Percentiles rank a stretch among this genome's conserved stretches.
Conservation (phyloP, 2,329 filamentous ascomycete species). For the Neurospora sp. region DNA sequence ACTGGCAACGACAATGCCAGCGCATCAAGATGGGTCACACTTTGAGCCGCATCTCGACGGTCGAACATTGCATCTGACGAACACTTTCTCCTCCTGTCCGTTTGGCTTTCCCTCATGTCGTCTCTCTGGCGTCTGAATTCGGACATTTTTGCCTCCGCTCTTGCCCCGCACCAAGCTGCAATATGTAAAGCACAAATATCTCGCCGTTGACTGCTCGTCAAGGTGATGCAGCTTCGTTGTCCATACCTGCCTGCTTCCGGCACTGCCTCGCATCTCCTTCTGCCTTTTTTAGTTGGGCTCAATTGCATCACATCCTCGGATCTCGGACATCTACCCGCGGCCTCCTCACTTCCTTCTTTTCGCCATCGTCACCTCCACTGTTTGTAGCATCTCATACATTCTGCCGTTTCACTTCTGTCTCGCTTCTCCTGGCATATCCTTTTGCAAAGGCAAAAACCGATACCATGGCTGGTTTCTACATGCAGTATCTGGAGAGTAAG, state of each 20-base stretch:
- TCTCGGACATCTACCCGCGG: constrained; percentile 24
- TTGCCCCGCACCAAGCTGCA: constrained; percentile 45
- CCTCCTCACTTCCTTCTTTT: constrained; percentile 16
- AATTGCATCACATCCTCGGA: constrained; percentile 37
- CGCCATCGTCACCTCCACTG: constrained; percentile 2
- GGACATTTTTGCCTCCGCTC: constrained; percentile 30
- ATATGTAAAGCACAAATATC: constrained; percentile 53
- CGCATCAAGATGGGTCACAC: constrained; percentile 76
- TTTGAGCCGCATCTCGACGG: constrained; percentile 52
- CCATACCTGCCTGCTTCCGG: constrained; percentile 34
- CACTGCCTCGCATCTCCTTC: background rate
- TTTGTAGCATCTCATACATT: background rate
- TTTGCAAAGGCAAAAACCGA: constrained; percentile 16
- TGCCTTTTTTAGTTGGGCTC: constrained; percentile 42
- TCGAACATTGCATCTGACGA: constrained; percentile 45
- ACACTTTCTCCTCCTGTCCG: constrained; percentile 33
- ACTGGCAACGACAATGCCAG: constrained; percentile 83
- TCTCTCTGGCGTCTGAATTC: constrained; percentile 28
- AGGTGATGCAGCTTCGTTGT: constrained; percentile 8
- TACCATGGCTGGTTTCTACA: constrained; percentile 57
- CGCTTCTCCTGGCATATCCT: constrained; percentile 4
- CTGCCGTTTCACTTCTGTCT: constrained; percentile 12
- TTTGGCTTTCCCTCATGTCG: constrained; percentile 27
- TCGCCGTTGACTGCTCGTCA: constrained; percentile 44
- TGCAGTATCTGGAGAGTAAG: constrained; percentile 69